Conservation (phyloP, 2,329 filamentous ascomycete species). For the Exophiala dermatitidis region DNA sequence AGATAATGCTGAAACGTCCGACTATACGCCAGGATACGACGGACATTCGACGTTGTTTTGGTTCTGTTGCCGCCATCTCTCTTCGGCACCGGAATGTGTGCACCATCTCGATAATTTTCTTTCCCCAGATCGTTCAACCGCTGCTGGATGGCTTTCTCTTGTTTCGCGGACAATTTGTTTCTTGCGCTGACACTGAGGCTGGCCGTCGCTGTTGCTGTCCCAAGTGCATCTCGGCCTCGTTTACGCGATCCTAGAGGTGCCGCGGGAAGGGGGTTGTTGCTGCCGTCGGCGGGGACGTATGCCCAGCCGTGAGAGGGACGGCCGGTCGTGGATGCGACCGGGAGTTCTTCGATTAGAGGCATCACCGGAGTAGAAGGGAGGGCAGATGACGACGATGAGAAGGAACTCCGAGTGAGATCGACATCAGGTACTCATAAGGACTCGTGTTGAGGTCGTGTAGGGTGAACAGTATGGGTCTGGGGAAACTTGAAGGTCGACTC, state of each 20-base stretch:
- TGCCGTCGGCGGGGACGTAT: conserved; percentile 71
- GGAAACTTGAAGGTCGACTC: too few relatives aligned
- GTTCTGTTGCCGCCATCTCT: conserved; percentile 39
- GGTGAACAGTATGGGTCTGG: too few relatives aligned
- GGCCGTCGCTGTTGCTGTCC: conserved; percentile 1
- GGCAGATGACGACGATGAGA: too few relatives aligned
- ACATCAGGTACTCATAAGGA: too few relatives aligned
- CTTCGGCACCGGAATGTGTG: conserved; percentile 53
- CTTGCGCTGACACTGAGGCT: conserved; percentile 28
- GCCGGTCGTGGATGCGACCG: conserved; percentile 51
- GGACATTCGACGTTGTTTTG: conserved; percentile 42
- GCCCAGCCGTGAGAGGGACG: conserved; percentile 72
- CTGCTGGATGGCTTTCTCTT: conserved; percentile 72
- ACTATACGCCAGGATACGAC: conserved; percentile 43
- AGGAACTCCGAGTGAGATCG: too few relatives aligned
- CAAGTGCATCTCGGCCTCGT: conserved; percentile 55
- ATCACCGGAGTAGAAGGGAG: background rate
- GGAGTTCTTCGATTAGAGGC: conserved; percentile 12
- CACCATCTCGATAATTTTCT: conserved; percentile 62
- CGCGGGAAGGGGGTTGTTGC: conserved; percentile 39
- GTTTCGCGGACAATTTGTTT: conserved; percentile 68
- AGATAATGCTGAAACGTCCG: conserved; percentile 46
- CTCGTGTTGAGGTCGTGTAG: too few relatives aligned
- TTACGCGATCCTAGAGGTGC: conserved; percentile 38
- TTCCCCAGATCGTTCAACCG: conserved; percentile 76